Evolutionary conservation across 768 basidiomycete species (phyloP), one percentile per base, ranked within the genome.

Genomic region (Mrakia blollopis): DNA sequence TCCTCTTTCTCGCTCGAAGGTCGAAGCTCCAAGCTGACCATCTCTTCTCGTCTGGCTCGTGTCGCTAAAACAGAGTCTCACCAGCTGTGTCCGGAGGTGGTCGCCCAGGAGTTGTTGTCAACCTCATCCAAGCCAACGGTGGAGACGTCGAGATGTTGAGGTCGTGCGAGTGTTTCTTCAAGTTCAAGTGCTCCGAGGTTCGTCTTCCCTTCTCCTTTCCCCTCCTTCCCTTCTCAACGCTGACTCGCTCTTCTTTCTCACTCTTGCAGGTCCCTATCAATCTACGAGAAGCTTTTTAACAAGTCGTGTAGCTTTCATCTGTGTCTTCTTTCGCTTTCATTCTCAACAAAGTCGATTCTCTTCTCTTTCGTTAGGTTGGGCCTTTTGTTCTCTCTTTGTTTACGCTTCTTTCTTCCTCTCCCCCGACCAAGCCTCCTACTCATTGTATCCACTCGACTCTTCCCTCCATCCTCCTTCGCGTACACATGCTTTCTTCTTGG

Each of bases 121-220:
- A 96, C 84, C 94, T 98, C 81, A 95, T 98, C 79, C 97, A 95
- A 75, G 96, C 95, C 74, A 94, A 94, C 21, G 94, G 95, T 41
- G 95, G 94, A 60, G 96, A 98, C 83, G 95, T 98, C 74, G 96
- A 98, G 86, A 97, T 98, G 94, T 86, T 98, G 79, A 89, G 96
- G 82, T 92, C 92, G 80, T 98, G 98, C 87, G 96, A 98, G 86
- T 96, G 94, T 87, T 96, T 94, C 86, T 98, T 96, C 88, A 80
- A 82, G 28, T 84, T 84, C 80, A 84, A 84, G 79, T 78, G 77
- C 50, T 78, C 77, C 18, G 77, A 78, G 69, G 76, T 77, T 61
- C 50, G 75, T 63, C 21, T 11, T 28, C n/a, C 4, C 39, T 41
- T 16, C 16, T 18, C 28, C 25, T 30, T 23, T 39, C 37, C 23